Percentiles rank a stretch among this genome's conserved stretches.
Evolutionary conservation across 2,329 filamentous ascomycete species (phyloP).

Genomic region (Pyrenophora tritici-repentis): DNA sequence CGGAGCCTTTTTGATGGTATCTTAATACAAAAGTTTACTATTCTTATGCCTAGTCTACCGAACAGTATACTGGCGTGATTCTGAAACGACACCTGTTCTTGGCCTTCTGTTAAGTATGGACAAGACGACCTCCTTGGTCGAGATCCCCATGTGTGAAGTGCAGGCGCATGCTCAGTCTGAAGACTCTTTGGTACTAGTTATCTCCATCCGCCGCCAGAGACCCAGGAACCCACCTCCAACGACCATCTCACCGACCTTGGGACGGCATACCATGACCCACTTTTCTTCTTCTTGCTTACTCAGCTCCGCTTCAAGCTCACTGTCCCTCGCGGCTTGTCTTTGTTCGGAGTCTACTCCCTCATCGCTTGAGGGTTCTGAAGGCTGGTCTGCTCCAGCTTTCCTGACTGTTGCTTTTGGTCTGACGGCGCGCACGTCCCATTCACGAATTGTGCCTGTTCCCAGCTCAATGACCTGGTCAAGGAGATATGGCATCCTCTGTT

Average conservation of each 20-base stretch:
- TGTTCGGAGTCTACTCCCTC: conserved; percentile 22
- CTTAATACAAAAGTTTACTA: background rate
- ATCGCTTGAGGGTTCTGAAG: conserved; percentile 9
- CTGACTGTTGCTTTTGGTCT: conserved; percentile 44
- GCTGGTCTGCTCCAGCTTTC: conserved; percentile 24
- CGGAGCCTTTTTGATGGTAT: conserved; percentile 25
- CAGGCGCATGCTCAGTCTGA: background rate
- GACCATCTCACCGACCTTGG: conserved; percentile 43
- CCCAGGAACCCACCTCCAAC: conserved; percentile 47
- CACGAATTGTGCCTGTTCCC: conserved; percentile 58
- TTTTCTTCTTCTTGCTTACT: conserved; percentile 36
- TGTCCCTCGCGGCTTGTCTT: conserved; percentile 33
- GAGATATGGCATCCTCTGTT: conserved; percentile 60
- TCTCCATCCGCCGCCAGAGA: conserved; percentile 45
- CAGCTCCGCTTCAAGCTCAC: conserved; percentile 34
- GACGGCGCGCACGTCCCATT: conserved; percentile 67
- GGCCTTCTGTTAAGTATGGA: no score
- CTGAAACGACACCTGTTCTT: no score
- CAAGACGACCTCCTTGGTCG: no score
- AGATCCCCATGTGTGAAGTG: no score
- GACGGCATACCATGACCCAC: conserved; percentile 46
- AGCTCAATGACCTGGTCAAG: conserved; percentile 67
- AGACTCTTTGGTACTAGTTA: background rate
- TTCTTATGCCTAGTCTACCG: no score
- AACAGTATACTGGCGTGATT: no score